Evolutionary conservation across 257 asterid genomes (phyloP).

Genomic region (Jaltomata sinuosa): DNA sequence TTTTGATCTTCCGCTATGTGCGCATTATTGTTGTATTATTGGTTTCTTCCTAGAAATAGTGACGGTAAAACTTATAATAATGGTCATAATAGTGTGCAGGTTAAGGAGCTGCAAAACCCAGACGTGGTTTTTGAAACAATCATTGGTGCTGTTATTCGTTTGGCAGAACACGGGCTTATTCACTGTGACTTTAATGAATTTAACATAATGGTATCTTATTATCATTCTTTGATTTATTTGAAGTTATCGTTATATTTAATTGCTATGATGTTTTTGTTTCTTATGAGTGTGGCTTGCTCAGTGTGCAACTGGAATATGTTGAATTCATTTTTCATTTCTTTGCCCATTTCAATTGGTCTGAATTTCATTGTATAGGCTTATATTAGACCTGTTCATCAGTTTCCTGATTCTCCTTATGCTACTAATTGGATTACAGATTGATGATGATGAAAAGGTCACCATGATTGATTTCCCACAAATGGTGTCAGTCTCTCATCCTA

Average conservation of each 20-base stretch:
- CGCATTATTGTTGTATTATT: neutral
- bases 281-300: neutral
- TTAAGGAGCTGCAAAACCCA: constrained; percentile 71
- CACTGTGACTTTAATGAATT: constrained; percentile 97
- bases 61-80: neutral
- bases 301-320: neutral
- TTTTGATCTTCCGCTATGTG: neutral
- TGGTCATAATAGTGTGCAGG: constrained; percentile 65
- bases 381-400: neutral
- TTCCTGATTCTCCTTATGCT: neutral
- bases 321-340: neutral
- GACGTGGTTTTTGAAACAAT: constrained; percentile 69
- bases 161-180: constrained; percentile 95
- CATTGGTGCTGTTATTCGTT: constrained; percentile 70
- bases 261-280: neutral
- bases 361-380: neutral
- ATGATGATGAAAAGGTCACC: constrained; percentile 88
- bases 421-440: constrained; percentile 39
- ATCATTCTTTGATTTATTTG: neutral
- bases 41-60: neutral
- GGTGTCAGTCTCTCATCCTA: constrained; percentile 91
- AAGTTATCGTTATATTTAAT: neutral
- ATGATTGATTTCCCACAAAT: constrained; percentile 96
- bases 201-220: constrained; percentile 41
- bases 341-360: neutral